A percentile compares a stretch with the other conserved stretches of the same genome.
Conservation (phyloP, 352 stramenopile species). For the Phytophthora megakarya region DNA sequence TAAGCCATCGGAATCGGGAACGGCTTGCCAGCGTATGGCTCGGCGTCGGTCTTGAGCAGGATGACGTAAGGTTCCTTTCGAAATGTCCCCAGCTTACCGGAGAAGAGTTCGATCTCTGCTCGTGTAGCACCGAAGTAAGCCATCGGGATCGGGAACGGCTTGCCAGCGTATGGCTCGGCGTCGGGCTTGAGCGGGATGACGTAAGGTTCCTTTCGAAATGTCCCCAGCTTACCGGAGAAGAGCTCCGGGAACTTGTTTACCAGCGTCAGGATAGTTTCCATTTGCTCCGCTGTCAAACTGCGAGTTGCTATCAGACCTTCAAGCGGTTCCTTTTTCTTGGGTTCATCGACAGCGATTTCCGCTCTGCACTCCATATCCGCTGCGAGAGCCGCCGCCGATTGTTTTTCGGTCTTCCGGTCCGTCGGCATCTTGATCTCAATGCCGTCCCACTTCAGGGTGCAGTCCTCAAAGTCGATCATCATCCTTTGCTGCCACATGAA, state of each 20-base stretch:
- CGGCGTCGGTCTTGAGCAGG: neutral
- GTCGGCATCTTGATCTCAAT: neutral
- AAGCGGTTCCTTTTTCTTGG: neutral
- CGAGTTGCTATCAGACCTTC: too few relatives aligned
- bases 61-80: neutral
- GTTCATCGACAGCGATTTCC: neutral
- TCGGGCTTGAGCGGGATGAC: neutral
- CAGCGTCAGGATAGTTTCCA: neutral
- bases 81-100: neutral
- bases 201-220: neutral
- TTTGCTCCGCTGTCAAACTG: neutral
- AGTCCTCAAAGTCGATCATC: neutral
- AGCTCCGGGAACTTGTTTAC: neutral
- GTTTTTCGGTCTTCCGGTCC: neutral
- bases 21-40: neutral
- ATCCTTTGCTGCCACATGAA: conserved; percentile 7
- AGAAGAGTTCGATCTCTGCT: neutral
- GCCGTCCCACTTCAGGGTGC: neutral
- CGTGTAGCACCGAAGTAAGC: neutral
- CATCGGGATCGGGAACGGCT: neutral
- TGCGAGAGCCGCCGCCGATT: neutral
- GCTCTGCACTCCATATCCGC: neutral
- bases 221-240: neutral
- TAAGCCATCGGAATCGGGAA: conserved; percentile 1
- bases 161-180: neutral